Conservation (phyloP, 371 early-diverging fungal genomes). For the Rhizopus microsporus region DNA sequence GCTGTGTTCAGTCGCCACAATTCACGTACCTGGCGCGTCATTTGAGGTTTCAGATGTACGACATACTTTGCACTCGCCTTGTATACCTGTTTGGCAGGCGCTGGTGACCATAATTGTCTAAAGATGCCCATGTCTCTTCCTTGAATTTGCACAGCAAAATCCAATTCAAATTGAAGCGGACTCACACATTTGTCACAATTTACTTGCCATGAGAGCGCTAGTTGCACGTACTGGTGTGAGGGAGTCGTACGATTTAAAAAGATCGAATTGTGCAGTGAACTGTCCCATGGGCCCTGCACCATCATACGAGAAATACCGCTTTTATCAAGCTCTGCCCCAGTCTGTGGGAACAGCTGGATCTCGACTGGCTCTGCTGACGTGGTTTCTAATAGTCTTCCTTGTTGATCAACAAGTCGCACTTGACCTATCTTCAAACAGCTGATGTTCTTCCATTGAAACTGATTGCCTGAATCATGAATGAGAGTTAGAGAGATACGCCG, state of each 20-base stretch:
- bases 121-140: slow-evolving; percentile 27
- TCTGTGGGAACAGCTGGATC: slow-evolving; percentile 47
- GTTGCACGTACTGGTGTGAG: slow-evolving; percentile 50
- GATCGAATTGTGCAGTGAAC: slow-evolving; percentile 73
- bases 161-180: slow-evolving; percentile 54
- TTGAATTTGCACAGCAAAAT: slow-evolving; percentile 56
- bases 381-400: slow-evolving; percentile 58
- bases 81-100: slow-evolving; percentile 20
- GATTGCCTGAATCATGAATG: slow-evolving; percentile 64
- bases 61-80: slow-evolving; percentile 56
- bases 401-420: slow-evolving; percentile 65
- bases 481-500: slow-evolving; percentile 66
- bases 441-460: slow-evolving; percentile 59
- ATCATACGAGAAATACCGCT: slow-evolving; percentile 50
- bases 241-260: slow-evolving; percentile 73
- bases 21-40: slow-evolving; percentile 56
- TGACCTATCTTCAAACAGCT: slow-evolving; percentile 54
- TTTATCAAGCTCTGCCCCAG: slow-evolving; percentile 28
- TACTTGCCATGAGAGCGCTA: slow-evolving; percentile 54
- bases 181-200: slow-evolving; percentile 50
- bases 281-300: slow-evolving; percentile 78
- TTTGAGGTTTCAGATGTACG: slow-evolving; percentile 58
- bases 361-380: slow-evolving; percentile 32
- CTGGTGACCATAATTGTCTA: slow-evolving; percentile 29
- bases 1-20: slow-evolving; percentile 76